Evolutionary conservation across 805 yeast genomes (phyloP).

Genomic region (Kazachstania viticola): DNA sequence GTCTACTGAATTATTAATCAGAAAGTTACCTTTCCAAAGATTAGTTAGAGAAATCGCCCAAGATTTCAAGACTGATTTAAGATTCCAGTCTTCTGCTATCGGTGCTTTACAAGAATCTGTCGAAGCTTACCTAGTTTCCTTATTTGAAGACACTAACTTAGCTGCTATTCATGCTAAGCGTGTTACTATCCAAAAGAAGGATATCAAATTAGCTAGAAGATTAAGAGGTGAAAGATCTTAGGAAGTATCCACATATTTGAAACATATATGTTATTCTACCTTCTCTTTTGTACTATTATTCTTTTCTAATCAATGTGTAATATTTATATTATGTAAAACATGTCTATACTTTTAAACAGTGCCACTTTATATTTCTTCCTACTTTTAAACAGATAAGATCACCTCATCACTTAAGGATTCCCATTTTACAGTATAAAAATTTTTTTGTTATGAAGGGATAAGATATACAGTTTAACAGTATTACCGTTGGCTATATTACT

Average conservation of each 20-base stretch:
- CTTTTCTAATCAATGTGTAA: too few species aligned
- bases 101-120: conserved; percentile 98
- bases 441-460: too few species aligned
- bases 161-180: conserved; percentile 99
- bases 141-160: conserved; percentile 95
- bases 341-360: too few species aligned
- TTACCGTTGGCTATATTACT: neutral
- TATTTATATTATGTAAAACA: too few species aligned
- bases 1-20: conserved; percentile 85
- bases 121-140: conserved; percentile 91
- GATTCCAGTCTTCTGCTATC: conserved; percentile 95
- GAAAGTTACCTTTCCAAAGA: conserved; percentile 95
- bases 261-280: neutral
- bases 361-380: too few species aligned
- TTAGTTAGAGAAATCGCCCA: conserved; percentile 91
- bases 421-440: neutral
- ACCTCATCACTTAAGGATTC: neutral
- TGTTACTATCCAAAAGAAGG: conserved; percentile 97
- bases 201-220: conserved; percentile 94
- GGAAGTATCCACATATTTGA: neutral
- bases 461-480: neutral
- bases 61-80: conserved; percentile 81
- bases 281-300: neutral
- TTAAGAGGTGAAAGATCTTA: conserved; percentile 92
- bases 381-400: too few species aligned